Percentiles rank a stretch among this genome's conserved stretches.
These are phyloP conservation scores for Cephaloascus albidus DNA, from an alignment of 805 yeast species.

Conservation along the genomic window DNA sequence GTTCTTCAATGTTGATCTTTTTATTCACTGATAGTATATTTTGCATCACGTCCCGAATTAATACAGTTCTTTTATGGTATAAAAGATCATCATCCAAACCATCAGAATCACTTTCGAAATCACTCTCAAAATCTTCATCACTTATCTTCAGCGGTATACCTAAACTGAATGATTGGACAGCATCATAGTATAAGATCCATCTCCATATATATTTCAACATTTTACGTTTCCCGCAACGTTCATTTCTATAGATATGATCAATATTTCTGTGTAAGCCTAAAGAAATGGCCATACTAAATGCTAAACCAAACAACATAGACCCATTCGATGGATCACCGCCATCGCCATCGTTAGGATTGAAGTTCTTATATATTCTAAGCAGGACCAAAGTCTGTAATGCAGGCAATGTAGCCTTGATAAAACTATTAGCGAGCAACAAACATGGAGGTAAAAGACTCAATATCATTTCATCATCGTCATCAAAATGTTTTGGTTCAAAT, in stretches of 20 bases:
- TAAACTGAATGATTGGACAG: conserved; percentile 6
- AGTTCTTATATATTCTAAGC: neutral
- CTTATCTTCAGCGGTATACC: conserved; percentile 12
- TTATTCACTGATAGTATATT: neutral
- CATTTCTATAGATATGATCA: conserved; percentile 6
- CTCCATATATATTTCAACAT: conserved; percentile 9
- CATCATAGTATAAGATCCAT: conserved; percentile 7
- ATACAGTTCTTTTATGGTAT: neutral
- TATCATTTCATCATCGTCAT: conserved; percentile 3
- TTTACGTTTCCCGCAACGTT: conserved; percentile 1
- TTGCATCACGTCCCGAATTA: neutral
- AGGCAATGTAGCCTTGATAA: conserved; percentile 5
- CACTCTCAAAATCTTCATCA: conserved; percentile 7
- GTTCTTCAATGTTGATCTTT: neutral
- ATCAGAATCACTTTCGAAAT: too few relatives aligned
- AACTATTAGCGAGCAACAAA: conserved; percentile 2
- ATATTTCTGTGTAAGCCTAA: conserved; percentile 13
- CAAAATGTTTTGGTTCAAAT: conserved; percentile 1
- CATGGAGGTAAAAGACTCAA: conserved; percentile 1
- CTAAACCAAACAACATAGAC: conserved; percentile 6
- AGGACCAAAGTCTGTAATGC: conserved; percentile 3
- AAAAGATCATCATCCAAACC: neutral
- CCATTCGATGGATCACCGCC: conserved; percentile 12
- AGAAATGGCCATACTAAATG: conserved; percentile 11
- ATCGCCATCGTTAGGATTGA: conserved; percentile 6